phyloP scores from a whole-genome alignment of 352 stramenopile genomes.

The Pythium vanterpoolii region DNA sequence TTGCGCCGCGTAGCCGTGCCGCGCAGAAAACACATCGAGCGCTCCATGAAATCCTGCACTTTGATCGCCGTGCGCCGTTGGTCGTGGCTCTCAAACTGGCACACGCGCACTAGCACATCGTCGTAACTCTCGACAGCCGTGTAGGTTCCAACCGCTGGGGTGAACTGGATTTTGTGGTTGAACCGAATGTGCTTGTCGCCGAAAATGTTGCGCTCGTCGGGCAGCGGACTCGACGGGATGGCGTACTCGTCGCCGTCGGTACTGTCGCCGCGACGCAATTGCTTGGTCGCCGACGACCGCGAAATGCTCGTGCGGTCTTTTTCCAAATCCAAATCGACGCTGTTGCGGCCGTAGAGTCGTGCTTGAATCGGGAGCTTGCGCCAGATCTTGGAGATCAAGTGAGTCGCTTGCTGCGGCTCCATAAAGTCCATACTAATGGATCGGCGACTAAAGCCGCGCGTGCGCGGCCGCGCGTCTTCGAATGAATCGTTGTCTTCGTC shows the following conservation, averaged over 20 bases:
- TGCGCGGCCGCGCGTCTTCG: slow-evolving; percentile 52
- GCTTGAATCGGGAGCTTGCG: slow-evolving; percentile 75
- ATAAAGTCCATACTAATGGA: slow-evolving; percentile 81
- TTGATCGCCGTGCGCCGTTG: slow-evolving; percentile 67
- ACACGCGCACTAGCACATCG: slow-evolving; percentile 71
- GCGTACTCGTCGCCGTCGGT: slow-evolving; percentile 19
- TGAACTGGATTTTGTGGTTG: slow-evolving; percentile 25
- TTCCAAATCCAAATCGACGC: slow-evolving; percentile 27
- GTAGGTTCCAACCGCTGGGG: slow-evolving; percentile 36
- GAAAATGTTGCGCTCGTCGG: slow-evolving; percentile 43
- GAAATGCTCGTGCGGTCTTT: slow-evolving; percentile 30
- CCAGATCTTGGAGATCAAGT: slow-evolving; percentile 81
- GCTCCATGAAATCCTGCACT: slow-evolving; percentile 75
- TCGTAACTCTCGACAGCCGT: slow-evolving; percentile 70
- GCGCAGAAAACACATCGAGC: slow-evolving; percentile 65
- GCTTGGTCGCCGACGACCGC: slow-evolving; percentile 24
- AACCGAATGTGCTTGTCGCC: slow-evolving; percentile 54
- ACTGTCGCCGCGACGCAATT: slow-evolving; percentile 6
- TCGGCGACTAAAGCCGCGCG: slow-evolving; percentile 51
- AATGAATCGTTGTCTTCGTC: slow-evolving; percentile 52
- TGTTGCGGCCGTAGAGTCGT: slow-evolving; percentile 32
- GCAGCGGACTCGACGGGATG: slow-evolving; percentile 31
- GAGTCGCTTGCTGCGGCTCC: slow-evolving; percentile 57
- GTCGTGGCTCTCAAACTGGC: slow-evolving; percentile 60
- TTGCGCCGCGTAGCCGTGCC: slow-evolving; percentile 63